phyloP scores from a whole-genome alignment of 2,329 filamentous ascomycete species.

The Orbilia ellipsospora region DNA sequence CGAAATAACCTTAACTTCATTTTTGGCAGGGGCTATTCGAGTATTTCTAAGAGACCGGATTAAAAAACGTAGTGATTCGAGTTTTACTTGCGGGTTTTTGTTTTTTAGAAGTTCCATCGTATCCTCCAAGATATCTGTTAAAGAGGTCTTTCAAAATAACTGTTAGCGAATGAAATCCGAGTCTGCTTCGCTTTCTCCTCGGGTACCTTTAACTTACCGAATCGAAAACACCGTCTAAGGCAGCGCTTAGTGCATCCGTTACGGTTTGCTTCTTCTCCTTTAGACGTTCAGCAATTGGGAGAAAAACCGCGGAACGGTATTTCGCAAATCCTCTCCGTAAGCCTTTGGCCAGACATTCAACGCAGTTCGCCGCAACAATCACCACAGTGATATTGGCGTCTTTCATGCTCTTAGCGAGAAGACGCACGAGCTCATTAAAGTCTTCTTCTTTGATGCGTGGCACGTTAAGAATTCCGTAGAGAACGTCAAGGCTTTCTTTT shows the following conservation, averaged over 20 bases:
- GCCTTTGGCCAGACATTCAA: conserved; percentile 88
- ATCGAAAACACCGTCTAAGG: conserved; percentile 77
- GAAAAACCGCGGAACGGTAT: conserved; percentile 82
- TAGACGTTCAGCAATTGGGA: conserved; percentile 90
- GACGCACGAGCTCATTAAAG: conserved; percentile 84
- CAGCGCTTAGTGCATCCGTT: conserved; percentile 85
- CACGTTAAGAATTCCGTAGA: conserved; percentile 80
- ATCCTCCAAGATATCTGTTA: conserved; percentile 91
- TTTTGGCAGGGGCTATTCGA: conserved; percentile 81
- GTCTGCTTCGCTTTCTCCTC: not conserved
- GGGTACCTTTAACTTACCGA: conserved; percentile 60
- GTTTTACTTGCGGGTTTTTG: conserved; percentile 98
- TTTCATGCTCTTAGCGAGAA: conserved; percentile 96
- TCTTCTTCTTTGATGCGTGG: conserved; percentile 91
- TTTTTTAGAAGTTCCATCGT: conserved; percentile 84
- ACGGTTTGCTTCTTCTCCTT: conserved; percentile 97
- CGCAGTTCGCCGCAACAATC: conserved; percentile 89
- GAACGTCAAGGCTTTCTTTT: conserved; percentile 89
- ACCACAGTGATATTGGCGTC: conserved; percentile 97
- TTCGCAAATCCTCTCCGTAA: conserved; percentile 80
- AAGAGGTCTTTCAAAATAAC: conserved; percentile 72
- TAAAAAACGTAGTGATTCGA: conserved; percentile 93
- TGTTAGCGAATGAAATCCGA: conserved; percentile 29
- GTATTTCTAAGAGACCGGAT: conserved; percentile 86
- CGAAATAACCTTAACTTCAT: conserved; percentile 85